Evolutionary conservation across 805 yeast genomes (phyloP).

Genomic region (Saccharomycopsis schoenii): DNA sequence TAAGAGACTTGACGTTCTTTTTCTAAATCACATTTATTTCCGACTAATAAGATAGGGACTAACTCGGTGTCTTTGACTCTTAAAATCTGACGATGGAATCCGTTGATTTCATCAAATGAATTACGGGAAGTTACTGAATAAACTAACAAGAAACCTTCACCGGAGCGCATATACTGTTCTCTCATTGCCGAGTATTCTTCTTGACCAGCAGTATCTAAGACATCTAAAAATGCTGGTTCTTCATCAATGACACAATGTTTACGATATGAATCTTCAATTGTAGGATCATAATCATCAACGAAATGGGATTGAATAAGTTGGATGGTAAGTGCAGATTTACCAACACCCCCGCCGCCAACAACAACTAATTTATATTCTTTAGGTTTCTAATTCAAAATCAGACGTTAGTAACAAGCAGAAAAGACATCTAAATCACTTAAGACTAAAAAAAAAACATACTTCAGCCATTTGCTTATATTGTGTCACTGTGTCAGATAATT

Average conservation of each 20-base stretch:
- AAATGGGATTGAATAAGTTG: slow-evolving; percentile 91
- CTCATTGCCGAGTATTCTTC: slow-evolving; percentile 92
- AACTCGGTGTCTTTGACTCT: slow-evolving; percentile 66
- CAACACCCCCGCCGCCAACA: slow-evolving; percentile 98
- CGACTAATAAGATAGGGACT: slow-evolving; percentile 86
- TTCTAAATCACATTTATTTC: slow-evolving; percentile 83
- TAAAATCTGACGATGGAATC: slow-evolving; percentile 76
- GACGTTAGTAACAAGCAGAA: too few species aligned
- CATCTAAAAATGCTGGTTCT: slow-evolving; percentile 70
- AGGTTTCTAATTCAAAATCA: slow-evolving; percentile 21
- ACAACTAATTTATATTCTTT: slow-evolving; percentile 89
- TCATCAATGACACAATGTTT: slow-evolving; percentile 80
- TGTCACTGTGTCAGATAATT: background rate
- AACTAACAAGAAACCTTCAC: slow-evolving; percentile 82
- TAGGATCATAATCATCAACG: slow-evolving; percentile 96
- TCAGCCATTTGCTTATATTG: background rate
- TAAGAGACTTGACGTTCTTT: slow-evolving; percentile 63
- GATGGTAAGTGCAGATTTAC: slow-evolving; percentile 92
- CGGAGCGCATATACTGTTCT: slow-evolving; percentile 82
- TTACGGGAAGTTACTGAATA: slow-evolving; percentile 73
- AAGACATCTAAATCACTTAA: background rate
- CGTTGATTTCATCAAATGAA: slow-evolving; percentile 68
- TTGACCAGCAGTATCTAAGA: slow-evolving; percentile 96
- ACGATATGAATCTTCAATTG: slow-evolving; percentile 87
- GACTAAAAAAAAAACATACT: background rate